A percentile compares a stretch with the other conserved stretches of the same genome.
phyloP scores from a whole-genome alignment of 805 yeast species.

The Suhomyces vadensis region DNA sequence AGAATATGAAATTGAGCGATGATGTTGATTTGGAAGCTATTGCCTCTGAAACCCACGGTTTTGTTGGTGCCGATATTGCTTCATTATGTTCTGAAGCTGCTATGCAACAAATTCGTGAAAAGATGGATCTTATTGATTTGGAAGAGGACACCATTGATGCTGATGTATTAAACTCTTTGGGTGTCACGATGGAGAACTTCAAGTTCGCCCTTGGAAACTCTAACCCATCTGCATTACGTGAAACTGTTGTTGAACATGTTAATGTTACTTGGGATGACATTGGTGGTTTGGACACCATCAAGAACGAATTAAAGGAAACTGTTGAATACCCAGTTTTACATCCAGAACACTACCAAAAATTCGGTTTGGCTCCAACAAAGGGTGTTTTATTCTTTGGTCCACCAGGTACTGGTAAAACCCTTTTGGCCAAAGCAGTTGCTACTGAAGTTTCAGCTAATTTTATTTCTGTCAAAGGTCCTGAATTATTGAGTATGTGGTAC shows the following conservation, averaged over 20 bases:
- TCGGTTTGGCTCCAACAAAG: constrained; percentile 96
- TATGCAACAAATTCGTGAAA: constrained; percentile 99
- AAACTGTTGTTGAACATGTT: constrained; percentile 97
- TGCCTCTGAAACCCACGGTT: constrained; percentile 98
- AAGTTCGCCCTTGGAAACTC: constrained; percentile 97
- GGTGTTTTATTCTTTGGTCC: constrained; percentile 99
- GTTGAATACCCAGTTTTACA: constrained; percentile 98
- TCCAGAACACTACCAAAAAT: constrained; percentile 98
- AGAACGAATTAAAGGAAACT: constrained; percentile 96
- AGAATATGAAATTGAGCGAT: constrained; percentile 94
- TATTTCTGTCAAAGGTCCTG: constrained; percentile 96
- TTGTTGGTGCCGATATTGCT: constrained; percentile 98
- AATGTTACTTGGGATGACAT: constrained; percentile 99
- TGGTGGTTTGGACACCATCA: constrained; percentile 96
- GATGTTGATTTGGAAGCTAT: constrained; percentile 95
- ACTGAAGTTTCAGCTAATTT: constrained; percentile 98
- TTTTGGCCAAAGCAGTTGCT: constrained; percentile 98
- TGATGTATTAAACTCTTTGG: constrained; percentile 91
- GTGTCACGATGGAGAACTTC: constrained; percentile 99
- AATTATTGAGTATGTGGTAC: constrained; percentile 96
- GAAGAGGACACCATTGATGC: constrained; percentile 98
- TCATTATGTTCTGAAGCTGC: constrained; percentile 99
- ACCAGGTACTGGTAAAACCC: constrained; percentile 99
- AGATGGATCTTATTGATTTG: constrained; percentile 95
- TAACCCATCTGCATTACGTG: constrained; percentile 98